Conservation (phyloP, 768 basidiomycete species). For the Rhizopogon sp. region DNA sequence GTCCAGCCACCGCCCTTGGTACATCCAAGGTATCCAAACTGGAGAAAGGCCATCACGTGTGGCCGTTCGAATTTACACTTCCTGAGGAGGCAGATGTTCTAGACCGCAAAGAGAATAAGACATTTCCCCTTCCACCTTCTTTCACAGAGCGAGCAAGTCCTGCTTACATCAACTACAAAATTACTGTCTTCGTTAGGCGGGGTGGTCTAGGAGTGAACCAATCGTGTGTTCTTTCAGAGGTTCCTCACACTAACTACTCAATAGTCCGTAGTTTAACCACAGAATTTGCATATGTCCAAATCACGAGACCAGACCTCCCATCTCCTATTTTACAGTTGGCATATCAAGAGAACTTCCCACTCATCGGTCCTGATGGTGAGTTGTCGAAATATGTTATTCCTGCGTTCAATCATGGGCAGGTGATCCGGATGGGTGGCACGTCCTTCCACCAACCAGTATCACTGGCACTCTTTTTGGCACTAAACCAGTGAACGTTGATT, state of each 20-base stretch:
- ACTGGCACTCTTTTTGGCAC: constrained; percentile 31
- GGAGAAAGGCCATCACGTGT: constrained; percentile 38
- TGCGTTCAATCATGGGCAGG: constrained; percentile 8
- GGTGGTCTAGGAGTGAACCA: constrained; percentile 45
- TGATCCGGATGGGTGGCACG: constrained; percentile 37
- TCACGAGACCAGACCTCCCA: constrained; percentile 28
- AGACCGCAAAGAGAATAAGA: constrained; percentile 30
- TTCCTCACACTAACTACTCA: background rate
- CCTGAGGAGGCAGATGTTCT: constrained; percentile 37
- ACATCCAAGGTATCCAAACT: constrained; percentile 27
- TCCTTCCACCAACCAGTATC: constrained; percentile 25
- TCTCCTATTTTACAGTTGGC: constrained; percentile 33
- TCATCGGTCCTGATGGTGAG: constrained; percentile 30
- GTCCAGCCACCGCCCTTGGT: constrained; percentile 18
- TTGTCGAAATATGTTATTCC: too few species aligned
- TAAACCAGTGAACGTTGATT: constrained; percentile 22
- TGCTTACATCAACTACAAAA: constrained; percentile 54
- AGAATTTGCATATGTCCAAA: constrained; percentile 27
- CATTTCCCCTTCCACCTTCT: constrained; percentile 43
- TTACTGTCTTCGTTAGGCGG: constrained; percentile 46
- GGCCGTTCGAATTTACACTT: constrained; percentile 44
- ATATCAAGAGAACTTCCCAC: constrained; percentile 24
- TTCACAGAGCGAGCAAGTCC: constrained; percentile 53
- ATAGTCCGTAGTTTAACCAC: constrained; percentile 20
- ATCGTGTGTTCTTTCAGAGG: constrained; percentile 12